Percentiles rank a stretch among this genome's conserved stretches.
Conservation (phyloP, 129 eudicot genomes). For the Lactuca sativa region DNA sequence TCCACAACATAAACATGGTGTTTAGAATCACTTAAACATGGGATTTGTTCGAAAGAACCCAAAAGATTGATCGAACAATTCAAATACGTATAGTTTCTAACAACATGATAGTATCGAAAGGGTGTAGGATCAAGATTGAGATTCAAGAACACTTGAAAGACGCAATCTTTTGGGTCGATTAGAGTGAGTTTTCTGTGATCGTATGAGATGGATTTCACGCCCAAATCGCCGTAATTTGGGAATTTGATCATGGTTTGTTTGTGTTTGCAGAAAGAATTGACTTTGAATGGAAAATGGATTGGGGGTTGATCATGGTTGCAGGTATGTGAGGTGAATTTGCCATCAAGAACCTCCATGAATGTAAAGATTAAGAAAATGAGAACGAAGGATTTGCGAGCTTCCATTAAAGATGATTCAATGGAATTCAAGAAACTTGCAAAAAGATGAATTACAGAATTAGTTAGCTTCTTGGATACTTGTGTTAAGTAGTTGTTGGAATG, state of each 20-base stretch:
- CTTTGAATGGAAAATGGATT: constrained; percentile 38
- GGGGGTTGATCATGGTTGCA: constrained; percentile 31
- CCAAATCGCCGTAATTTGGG: constrained; percentile 44
- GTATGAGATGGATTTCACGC: constrained; percentile 41
- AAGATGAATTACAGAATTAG: neutral
- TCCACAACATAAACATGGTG: constrained; percentile 52
- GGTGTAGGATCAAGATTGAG: constrained; percentile 44
- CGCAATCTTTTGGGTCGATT: constrained; percentile 56
- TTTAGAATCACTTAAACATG: constrained; percentile 40
- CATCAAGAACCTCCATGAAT: constrained; percentile 23
- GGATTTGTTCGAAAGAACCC: constrained; percentile 30
- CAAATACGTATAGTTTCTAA: constrained; percentile 41
- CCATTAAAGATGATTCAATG: constrained; percentile 26
- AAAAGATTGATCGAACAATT: constrained; percentile 35
- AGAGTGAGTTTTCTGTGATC: constrained; percentile 43
- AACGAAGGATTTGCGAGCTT: constrained; percentile 14
- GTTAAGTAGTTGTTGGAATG: constrained; percentile 18
- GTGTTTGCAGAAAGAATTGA: constrained; percentile 37
- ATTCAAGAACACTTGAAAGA: constrained; percentile 51
- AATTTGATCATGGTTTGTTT: constrained; percentile 46
- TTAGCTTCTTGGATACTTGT: constrained; percentile 19
- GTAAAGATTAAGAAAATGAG: constrained; percentile 33
- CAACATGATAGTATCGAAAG: constrained; percentile 46
- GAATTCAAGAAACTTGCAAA: constrained; percentile 19
- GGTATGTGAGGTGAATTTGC: constrained; percentile 4